Base-by-base conservation (phyloP, 768 basidiomycete genomes). In the Hortiboletus campestris region DNA sequence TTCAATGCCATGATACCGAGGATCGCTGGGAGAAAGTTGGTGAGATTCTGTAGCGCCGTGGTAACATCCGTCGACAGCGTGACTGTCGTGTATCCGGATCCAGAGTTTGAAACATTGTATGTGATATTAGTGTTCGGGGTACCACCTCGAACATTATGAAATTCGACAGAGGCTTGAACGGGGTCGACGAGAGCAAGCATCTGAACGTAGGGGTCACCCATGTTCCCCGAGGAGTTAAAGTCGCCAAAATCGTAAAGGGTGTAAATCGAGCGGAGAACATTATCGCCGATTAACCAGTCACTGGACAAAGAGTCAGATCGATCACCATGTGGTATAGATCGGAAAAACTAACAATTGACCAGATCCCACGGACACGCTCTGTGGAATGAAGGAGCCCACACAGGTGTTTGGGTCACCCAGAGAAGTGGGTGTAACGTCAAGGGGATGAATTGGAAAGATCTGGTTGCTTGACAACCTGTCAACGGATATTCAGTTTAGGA, bases 211-310 rank as follows among this genome's bases (percentile, higher is more conserved):
- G 91, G 91, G 65, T 85, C 71, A 39, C 88, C 89, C 84, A 85
- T 85, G 16, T 78, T 70, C 36, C 84, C 85, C 6, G 78, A 74
- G 13, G 77, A 67, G 64, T 85, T 81, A 61, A 83, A 91, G 72
- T 93, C 88, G 22, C 91, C 91, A 66, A 88, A 94, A 70, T 92
- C 88, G 68, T 91, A 94, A 53, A 94, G 73, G 9, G 88, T 81
- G 70, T 93, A 93, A 38, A 92, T 74, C 16, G 89, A 88, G 55
- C 91, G 89, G 56, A 94, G 78, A 67, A 91, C 80, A 63, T 89
- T 92, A 71, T 89, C 91, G 20, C 91, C 91, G 50, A 92, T 66
- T 43, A 94, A 77, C 85, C 89, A 88, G 67, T 94, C 91, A 66
- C 89, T 91, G 52, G 49, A 42, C 50, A 39, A 49, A 46, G 17